Base-by-base conservation (phyloP, 2,329 filamentous ascomycete species). In the Lachnellula cervina region DNA sequence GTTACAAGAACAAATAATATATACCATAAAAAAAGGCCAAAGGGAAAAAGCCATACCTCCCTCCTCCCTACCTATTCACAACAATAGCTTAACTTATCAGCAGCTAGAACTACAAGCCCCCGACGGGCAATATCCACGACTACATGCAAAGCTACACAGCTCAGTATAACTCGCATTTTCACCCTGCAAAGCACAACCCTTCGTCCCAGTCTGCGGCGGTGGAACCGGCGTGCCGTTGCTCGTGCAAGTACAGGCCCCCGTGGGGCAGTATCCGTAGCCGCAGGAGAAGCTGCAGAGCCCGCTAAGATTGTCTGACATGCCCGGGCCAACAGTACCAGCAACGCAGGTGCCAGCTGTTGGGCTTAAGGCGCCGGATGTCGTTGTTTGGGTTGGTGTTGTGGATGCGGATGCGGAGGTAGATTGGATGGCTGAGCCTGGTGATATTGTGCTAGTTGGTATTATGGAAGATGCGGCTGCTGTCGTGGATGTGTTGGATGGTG, bases 91-190 rank as follows among this genome's bases (percentile, higher is more conserved):
- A n/a, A n/a, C n/a, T n/a, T n/a, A 25, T 44, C 40, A 44, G 19
- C 40, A 44, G 17, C 40, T 44, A 17, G 40, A 44, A 19, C 40
- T 44, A 21, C 40, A 44, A 19, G 40, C 40, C 19, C 16, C 19
- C 6, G 40, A 44, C 19, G 40, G 40, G 11, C 40, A 44, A 21
- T 44, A 44, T 19, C 75, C 76, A 61, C 76, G 73, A 56, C 71
- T 73, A 46, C 76, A 78, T 13, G 73, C 68, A 58, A 71, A 79
- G 55, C 71, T 76, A 59, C 77, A 79, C 16, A 79, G 69, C 0
- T 75, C 76, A 40, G 70, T 58, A 57, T 78, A 79, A 1, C 68
- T 65, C 3, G 71, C 68, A 38, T 67, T 63, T 25, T 70, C 60
- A 1, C 70, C 70, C 0, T 64, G 51, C 2, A 69, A 49, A 4